Base-by-base conservation (phyloP, 2,329 filamentous ascomycete species). In the Colletotrichum spaethianum region DNA sequence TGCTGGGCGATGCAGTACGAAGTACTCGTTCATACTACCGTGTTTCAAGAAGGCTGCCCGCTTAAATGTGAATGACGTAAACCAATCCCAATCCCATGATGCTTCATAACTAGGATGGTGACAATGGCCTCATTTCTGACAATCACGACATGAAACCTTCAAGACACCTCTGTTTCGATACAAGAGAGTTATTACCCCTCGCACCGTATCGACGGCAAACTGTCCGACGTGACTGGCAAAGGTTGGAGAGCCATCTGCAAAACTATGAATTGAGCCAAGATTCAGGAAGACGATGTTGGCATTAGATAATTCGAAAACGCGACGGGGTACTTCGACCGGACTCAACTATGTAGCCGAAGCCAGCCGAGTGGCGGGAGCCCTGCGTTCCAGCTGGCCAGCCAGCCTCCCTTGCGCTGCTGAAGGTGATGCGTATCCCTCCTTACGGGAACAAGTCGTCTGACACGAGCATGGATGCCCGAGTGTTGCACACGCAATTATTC, bases 241-340 rank as follows among this genome's bases (percentile, higher is more conserved):
- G 46, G 23, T 8, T 6, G 14, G 4, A 63, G 23, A 31, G 44
- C n/a, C n/a, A 8, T 40, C 59, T 38, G 33, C 46, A 48, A 33
- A 53, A 42, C 61, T 26, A 53, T 42, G 61, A 33, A 42, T 31
- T 20, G 38, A 31, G n/a, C 33, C 3, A 28, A 18, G 9, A 20
- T 28, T 33, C 1, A 8, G 42, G 56, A 42, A 31, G 33, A 11
- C 55, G 12, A 44, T n/a, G 56, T 61, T 53, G 61, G 23, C 61
- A 53, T 63, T 53, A 63, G 61, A 63, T 63, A 63, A 63, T 63
- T 28, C 26, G 23, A 31, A 11, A 31, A 63, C 42, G 33, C 36
- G 46, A 26, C 20, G 2, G 23, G 31, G 3, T n/a, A 33, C 5
- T n/a, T 28, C 61, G 11, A 38, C 7, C 8, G 33, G 36, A 20